Evolutionary conservation across 768 basidiomycete species (phyloP).

Genomic region (Phylloporus scabripes): DNA sequence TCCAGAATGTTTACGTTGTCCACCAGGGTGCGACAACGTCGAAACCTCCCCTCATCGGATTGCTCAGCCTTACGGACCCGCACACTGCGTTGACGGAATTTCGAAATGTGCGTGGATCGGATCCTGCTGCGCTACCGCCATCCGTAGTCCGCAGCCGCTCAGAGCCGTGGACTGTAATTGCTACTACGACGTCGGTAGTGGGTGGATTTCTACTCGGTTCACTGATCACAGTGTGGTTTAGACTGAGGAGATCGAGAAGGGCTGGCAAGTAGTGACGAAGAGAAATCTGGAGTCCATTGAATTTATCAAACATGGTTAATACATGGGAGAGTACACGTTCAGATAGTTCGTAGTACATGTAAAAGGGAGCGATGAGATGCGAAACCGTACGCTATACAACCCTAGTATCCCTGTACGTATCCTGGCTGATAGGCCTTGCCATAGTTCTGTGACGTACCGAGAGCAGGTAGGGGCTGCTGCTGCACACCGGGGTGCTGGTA

Average conservation of each 20-base stretch:
- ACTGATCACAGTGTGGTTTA: conserved; percentile 20
- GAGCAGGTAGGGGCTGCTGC: conserved; percentile 9
- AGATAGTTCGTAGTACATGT: not conserved
- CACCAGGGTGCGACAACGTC: conserved; percentile 40
- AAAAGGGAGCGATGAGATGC: not conserved
- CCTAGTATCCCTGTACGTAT: conserved; percentile 19
- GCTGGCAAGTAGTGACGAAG: not conserved
- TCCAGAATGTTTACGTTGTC: conserved; percentile 49
- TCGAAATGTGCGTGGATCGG: conserved; percentile 37
- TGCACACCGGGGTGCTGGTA: conserved; percentile 34
- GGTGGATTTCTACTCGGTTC: conserved; percentile 36
- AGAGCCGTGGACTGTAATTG: conserved; percentile 13
- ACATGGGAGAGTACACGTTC: not conserved
- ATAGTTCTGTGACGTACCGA: conserved; percentile 5
- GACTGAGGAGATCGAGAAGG: conserved; percentile 6
- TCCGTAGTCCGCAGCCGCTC: conserved; percentile 4
- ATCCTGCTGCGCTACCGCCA: conserved; percentile 28
- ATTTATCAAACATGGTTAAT: not conserved
- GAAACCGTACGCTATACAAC: not conserved
- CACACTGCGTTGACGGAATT: conserved; percentile 35
- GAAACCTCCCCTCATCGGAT: conserved; percentile 40
- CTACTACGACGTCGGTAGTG: conserved; percentile 22
- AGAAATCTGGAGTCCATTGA: not conserved
- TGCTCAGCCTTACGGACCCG: conserved; percentile 41
- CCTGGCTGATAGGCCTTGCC: conserved; percentile 27